Evolutionary conservation across 441 rosid genomes (phyloP).

Genomic region (Erodium moschatum): DNA sequence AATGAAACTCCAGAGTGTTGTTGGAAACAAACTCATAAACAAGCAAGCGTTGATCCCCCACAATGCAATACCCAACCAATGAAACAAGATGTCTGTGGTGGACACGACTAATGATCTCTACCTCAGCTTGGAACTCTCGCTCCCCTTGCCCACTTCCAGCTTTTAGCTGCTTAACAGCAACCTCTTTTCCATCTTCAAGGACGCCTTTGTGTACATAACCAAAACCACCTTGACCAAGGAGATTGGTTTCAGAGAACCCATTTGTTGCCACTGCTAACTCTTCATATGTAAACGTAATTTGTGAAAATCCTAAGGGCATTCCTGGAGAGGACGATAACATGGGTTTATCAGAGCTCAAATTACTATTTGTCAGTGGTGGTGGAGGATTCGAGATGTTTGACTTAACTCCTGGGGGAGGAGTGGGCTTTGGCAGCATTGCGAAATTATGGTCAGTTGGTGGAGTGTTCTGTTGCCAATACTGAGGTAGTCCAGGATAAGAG

Average conservation of each 20-base stretch:
- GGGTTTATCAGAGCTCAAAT: conserved; percentile 50
- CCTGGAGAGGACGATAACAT: conserved; percentile 79
- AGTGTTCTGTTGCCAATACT: conserved; percentile 53
- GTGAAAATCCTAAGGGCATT: conserved; percentile 54
- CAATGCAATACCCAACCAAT: conserved; percentile 81
- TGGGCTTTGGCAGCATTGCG: conserved; percentile 33
- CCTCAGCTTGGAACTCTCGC: conserved; percentile 94
- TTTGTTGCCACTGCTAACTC: conserved; percentile 82
- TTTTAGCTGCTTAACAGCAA: conserved; percentile 83
- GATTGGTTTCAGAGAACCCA: conserved; percentile 80
- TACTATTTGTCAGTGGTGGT: conserved; percentile 54
- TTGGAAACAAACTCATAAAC: conserved; percentile 95
- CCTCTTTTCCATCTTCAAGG: conserved; percentile 88
- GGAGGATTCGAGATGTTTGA: conserved; percentile 28
- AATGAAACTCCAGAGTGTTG: conserved; percentile 80
- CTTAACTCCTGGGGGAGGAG: conserved; percentile 36
- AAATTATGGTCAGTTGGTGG: conserved; percentile 32
- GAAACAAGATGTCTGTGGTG: conserved; percentile 97
- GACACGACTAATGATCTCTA: conserved; percentile 90
- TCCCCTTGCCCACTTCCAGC: conserved; percentile 97
- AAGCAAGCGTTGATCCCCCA: conserved; percentile 68
- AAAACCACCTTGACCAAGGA: conserved; percentile 95
- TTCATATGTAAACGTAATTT: conserved; percentile 74
- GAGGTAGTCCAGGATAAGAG: conserved; percentile 48
- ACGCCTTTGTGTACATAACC: conserved; percentile 92